Conservation (phyloP, 108 stramenopile species). For the Fragilaria radians region DNA sequence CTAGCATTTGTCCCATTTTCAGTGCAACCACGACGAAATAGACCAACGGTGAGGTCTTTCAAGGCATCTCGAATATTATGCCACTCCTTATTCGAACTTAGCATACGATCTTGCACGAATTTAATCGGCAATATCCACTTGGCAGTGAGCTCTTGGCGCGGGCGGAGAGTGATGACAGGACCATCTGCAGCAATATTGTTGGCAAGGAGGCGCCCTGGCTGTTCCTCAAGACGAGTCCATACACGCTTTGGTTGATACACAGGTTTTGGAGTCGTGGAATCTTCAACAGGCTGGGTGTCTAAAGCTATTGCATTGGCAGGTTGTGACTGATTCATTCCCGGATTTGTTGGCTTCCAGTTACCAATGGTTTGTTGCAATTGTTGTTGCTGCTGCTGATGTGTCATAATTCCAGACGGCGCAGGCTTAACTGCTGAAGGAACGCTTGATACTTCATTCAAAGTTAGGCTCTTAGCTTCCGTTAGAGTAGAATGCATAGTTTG, state of each 20-base stretch:
- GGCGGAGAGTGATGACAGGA: constrained; percentile 40
- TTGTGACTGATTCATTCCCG: not conserved
- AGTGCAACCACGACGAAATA: constrained; percentile 75
- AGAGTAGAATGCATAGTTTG: too few species aligned
- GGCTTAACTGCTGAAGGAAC: not conserved
- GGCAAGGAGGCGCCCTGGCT: constrained; percentile 69
- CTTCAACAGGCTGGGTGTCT: not conserved
- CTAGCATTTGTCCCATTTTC: constrained; percentile 68
- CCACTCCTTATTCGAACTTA: constrained; percentile 3
- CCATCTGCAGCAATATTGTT: constrained; percentile 34
- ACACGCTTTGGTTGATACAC: constrained; percentile 43
- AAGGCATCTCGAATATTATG: constrained; percentile 52
- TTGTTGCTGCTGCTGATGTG: not conserved
- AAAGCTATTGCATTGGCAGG: not conserved
- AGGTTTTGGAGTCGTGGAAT: constrained; percentile 13
- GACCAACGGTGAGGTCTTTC: constrained; percentile 52
- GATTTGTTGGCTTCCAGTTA: constrained; percentile 2
- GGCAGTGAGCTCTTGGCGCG: constrained; percentile 66
- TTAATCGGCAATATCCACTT: constrained; percentile 70
- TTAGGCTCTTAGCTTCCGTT: too few species aligned
- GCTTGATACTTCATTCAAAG: too few species aligned
- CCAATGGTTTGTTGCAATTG: constrained; percentile 10
- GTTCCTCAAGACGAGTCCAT: constrained; percentile 59
- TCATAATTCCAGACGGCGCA: not conserved
- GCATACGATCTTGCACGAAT: constrained; percentile 47